A percentile compares a stretch with the other conserved stretches of the same genome.
These are phyloP conservation scores for Beauveria sp. DNA, from an alignment of 2,329 filamentous ascomycete species.

Conservation along the genomic window DNA sequence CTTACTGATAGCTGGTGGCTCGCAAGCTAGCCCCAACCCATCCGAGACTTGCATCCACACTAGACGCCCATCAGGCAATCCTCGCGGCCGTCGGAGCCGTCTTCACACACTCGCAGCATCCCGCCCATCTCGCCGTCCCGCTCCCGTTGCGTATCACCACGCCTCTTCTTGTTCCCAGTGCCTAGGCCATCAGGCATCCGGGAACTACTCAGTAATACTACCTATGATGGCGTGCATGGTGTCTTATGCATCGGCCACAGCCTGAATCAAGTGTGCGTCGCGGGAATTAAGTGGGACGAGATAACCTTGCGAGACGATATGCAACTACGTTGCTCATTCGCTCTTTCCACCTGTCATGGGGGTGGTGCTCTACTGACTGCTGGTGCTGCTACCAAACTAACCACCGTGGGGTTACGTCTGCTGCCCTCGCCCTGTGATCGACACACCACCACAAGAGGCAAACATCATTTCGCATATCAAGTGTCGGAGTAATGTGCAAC, in stretches of 20 bases:
- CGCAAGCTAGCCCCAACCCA: background rate
- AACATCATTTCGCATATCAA: background rate
- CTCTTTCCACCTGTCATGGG: background rate
- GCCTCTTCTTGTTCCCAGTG: no score
- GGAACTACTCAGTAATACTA: background rate
- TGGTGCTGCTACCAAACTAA: background rate
- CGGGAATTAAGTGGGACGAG: background rate
- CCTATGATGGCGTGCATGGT: background rate
- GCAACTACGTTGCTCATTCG: background rate
- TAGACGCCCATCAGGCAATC: background rate
- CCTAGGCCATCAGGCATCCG: no score
- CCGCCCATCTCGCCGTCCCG: background rate
- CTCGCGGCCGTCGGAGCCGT: background rate
- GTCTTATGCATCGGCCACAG: background rate
- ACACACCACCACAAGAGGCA: background rate
- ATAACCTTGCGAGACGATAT: background rate
- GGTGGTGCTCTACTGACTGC: background rate
- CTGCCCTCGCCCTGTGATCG: background rate
- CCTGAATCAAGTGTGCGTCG: background rate
- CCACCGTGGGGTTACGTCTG: background rate
- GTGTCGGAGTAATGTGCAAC: background rate
- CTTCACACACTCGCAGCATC: background rate
- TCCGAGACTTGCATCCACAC: background rate
- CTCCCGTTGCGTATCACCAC: no score
- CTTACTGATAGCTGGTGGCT: background rate